Evolutionary conservation across 805 yeast species (phyloP).

Genomic region (Dipodascus albidus): DNA sequence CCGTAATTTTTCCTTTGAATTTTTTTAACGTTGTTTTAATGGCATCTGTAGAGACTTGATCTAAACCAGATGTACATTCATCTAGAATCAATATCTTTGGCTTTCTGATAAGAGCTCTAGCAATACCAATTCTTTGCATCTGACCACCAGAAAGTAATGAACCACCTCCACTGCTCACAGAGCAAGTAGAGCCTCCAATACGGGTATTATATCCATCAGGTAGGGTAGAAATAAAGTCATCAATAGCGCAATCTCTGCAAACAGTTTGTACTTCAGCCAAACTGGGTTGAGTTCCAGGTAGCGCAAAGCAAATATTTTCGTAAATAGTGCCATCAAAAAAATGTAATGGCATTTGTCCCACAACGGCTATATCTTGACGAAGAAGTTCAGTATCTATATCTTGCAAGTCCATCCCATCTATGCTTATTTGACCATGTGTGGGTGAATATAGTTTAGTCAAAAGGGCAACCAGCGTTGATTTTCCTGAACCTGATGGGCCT

Average conservation of each 20-base stretch:
- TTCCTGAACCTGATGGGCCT: constrained; percentile 89
- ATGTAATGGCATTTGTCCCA: constrained; percentile 54
- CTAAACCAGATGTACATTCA: constrained; percentile 85
- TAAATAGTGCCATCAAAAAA: constrained; percentile 64
- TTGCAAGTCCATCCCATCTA: constrained; percentile 39
- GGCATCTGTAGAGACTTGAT: constrained; percentile 41
- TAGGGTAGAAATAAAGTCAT: constrained; percentile 41
- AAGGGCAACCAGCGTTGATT: constrained; percentile 60
- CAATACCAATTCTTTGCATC: constrained; percentile 72
- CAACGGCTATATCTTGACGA: constrained; percentile 49
- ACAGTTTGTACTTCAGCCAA: constrained; percentile 23
- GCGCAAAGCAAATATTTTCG: constrained; percentile 63
- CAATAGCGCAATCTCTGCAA: constrained; percentile 37
- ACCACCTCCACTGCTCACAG: constrained; percentile 14
- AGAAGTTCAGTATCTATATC: constrained; percentile 36
- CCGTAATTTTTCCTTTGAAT: constrained; percentile 32
- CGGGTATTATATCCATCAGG: constrained; percentile 49
- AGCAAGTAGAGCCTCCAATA: constrained; percentile 37
- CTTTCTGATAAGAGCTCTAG: constrained; percentile 60
- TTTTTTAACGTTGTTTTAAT: constrained; percentile 40
- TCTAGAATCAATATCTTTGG: constrained; percentile 63
- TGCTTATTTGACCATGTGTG: constrained; percentile 28
- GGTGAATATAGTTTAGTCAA: constrained; percentile 42
- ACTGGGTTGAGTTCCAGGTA: constrained; percentile 9
- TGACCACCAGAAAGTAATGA: constrained; percentile 78